These are phyloP conservation scores for Entrophospora sp. DNA, from an alignment of 192 early-diverging fungal genomes.

Conservation along the genomic window DNA sequence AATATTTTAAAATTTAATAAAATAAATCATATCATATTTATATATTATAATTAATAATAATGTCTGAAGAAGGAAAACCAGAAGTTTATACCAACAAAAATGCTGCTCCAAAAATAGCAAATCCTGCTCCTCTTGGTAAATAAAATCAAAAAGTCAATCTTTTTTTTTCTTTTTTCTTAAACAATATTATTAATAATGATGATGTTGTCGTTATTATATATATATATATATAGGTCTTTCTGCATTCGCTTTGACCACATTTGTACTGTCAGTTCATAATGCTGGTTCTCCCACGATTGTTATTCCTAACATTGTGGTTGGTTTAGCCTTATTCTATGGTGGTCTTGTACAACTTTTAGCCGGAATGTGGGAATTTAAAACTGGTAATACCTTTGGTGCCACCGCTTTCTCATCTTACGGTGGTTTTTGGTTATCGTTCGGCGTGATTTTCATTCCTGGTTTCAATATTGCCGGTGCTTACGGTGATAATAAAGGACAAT, in stretches of 20 bases:
- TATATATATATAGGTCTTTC: constrained; percentile 29
- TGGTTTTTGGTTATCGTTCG: constrained; percentile 62
- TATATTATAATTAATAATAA: too few species aligned
- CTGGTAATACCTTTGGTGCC: constrained; percentile 75
- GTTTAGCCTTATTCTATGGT: constrained; percentile 66
- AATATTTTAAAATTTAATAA: too few species aligned
- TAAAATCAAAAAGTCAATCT: not conserved
- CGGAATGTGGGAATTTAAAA: constrained; percentile 78
- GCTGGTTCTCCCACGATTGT: constrained; percentile 51
- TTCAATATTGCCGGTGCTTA: constrained; percentile 41
- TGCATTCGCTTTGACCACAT: constrained; percentile 55
- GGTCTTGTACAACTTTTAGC: constrained; percentile 67
- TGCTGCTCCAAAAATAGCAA: constrained; percentile 35
- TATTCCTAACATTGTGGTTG: constrained; percentile 46
- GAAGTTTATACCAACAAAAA: not conserved
- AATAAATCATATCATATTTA: too few species aligned
- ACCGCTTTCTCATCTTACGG: constrained; percentile 65
- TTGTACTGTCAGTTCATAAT: constrained; percentile 66
- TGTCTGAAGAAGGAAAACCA: too few species aligned
- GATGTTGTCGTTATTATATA: not conserved
- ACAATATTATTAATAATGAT: not conserved
- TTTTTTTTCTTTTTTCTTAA: not conserved
- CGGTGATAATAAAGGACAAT: constrained; percentile 10
- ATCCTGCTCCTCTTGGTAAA: constrained; percentile 50
- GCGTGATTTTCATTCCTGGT: constrained; percentile 46